Evolutionary conservation across 2,329 filamentous ascomycete genomes (phyloP), one percentile per base, ranked within the genome.

Genomic region (Arthrobotrys sphaeroides): DNA sequence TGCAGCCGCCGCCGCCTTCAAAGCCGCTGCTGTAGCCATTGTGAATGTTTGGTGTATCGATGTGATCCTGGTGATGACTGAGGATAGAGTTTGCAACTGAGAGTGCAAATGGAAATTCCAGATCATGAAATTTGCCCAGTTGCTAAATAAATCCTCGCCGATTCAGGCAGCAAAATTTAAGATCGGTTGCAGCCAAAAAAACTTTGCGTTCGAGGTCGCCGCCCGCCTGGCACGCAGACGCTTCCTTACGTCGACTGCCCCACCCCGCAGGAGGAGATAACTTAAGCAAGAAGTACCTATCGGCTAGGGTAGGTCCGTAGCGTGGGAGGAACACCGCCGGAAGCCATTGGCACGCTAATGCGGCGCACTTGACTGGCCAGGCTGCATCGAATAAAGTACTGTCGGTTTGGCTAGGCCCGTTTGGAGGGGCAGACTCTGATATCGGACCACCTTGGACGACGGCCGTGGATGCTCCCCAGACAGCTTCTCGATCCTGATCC

Each of bases 1-100:
- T 82, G 79, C 57, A 3, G 49, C 26, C 13, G 66, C 28, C 28
- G 40, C 42, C 36, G 62, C 51, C n/a, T n/a, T n/a, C 18, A 55
- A 12, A 62, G 42, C 38, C 40, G 53, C 81, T 42, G 28, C 24
- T n/a, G 28, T 45, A 40, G 55, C 55, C 43, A 55, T 43, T 59
- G 60, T 62, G 62, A 57, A 18, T 18, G 47, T 20, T 12, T 3
- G 28, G 9, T n/a, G 24, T 49, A 16, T 24, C 6, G 28, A 36
- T 38, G n/a, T 22, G 13, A 36, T 38, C 49, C 51, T 26, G 42
- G 24, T 24, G 64, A 68, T 2, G 24, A 38, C 38, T 26, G 40
- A 33, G 22, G 38, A 24, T 18, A 43, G 16, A 28, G 40, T 45
- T 49, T 60, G 64, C 13, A 38, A 40, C 28, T 43, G 33, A 12